Evolutionary conservation across 2,329 filamentous ascomycete genomes (phyloP).

Genomic region (Cladosporium sp.): DNA sequence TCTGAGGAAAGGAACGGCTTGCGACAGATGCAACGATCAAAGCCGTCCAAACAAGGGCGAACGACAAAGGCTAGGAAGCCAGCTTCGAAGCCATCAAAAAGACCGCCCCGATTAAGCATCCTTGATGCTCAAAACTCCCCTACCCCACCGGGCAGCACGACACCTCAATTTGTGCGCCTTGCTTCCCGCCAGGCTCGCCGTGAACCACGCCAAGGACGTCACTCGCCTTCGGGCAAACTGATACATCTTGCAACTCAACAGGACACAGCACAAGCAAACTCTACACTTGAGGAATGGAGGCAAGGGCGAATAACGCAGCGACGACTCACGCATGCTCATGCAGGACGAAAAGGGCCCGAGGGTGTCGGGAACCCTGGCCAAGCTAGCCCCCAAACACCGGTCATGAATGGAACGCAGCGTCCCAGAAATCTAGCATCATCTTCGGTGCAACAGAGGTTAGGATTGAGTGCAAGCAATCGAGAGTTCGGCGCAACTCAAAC

Average conservation of each 20-base stretch:
- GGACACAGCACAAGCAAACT: slow-evolving; percentile 54
- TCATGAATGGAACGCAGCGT: neutral
- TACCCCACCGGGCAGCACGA: slow-evolving; percentile 28
- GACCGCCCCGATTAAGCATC: slow-evolving; percentile 42
- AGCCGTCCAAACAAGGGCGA: neutral
- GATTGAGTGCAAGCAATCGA: neutral
- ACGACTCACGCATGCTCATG: neutral
- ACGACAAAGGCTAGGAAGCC: neutral
- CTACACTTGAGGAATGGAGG: slow-evolving; percentile 49
- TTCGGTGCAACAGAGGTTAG: neutral
- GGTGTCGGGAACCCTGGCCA: too few relatives aligned
- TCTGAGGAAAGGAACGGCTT: slow-evolving; percentile 20
- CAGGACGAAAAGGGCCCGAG: too few relatives aligned
- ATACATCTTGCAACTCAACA: slow-evolving; percentile 48
- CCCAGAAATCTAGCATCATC: neutral
- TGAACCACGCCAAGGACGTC: slow-evolving; percentile 45
- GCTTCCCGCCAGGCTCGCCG: slow-evolving; percentile 51
- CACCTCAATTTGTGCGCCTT: slow-evolving; percentile 52
- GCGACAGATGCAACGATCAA: neutral
- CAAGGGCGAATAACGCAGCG: slow-evolving; percentile 37
- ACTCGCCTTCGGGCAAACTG: slow-evolving; percentile 49
- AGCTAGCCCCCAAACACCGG: neutral
- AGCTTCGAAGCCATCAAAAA: neutral
- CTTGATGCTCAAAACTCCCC: slow-evolving; percentile 41
- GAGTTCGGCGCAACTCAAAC: too few relatives aligned